These are phyloP conservation scores for Wickerhamomyces silvicola DNA, from an alignment of 805 yeast genomes.

Conservation along the genomic window DNA sequence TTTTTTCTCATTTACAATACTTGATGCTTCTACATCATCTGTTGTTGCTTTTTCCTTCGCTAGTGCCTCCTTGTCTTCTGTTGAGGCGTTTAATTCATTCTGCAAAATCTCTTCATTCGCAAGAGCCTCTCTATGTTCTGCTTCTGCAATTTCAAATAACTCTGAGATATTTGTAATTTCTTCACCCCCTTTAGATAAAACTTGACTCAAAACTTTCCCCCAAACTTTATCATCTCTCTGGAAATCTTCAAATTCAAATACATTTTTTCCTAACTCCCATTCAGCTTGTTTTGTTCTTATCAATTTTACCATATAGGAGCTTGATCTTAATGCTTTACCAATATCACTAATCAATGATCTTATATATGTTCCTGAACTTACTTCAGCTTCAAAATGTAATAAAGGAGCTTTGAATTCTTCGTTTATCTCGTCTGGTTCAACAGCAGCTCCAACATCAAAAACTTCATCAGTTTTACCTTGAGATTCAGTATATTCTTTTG, in stretches of 20 bases:
- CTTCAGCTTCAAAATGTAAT: constrained; percentile 67
- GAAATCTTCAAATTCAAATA: constrained; percentile 62
- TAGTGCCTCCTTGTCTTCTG: no score
- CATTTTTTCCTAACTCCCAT: constrained; percentile 71
- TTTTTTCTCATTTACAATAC: no score
- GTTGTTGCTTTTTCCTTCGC: no score
- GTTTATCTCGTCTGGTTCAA: constrained; percentile 28
- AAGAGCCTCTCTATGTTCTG: constrained; percentile 9
- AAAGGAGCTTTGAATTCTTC: constrained; percentile 53
- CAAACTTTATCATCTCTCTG: constrained; percentile 57
- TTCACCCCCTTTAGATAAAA: constrained; percentile 40
- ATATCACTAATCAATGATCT: constrained; percentile 85
- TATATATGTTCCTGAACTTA: constrained; percentile 93
- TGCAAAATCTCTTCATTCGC: no score
- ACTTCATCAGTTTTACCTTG: constrained; percentile 35
- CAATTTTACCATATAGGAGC: constrained; percentile 84
- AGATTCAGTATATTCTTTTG: constrained; percentile 45
- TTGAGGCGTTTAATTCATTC: no score
- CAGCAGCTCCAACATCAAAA: constrained; percentile 32
- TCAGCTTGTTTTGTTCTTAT: constrained; percentile 71
- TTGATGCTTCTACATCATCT: no score
- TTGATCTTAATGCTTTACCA: constrained; percentile 72
- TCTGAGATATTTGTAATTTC: constrained; percentile 29
- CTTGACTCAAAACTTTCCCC: constrained; percentile 56
- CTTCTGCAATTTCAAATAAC: constrained; percentile 29